Conservation (phyloP, 2,329 filamentous ascomycete genomes). For the Exophiala calicioides region DNA sequence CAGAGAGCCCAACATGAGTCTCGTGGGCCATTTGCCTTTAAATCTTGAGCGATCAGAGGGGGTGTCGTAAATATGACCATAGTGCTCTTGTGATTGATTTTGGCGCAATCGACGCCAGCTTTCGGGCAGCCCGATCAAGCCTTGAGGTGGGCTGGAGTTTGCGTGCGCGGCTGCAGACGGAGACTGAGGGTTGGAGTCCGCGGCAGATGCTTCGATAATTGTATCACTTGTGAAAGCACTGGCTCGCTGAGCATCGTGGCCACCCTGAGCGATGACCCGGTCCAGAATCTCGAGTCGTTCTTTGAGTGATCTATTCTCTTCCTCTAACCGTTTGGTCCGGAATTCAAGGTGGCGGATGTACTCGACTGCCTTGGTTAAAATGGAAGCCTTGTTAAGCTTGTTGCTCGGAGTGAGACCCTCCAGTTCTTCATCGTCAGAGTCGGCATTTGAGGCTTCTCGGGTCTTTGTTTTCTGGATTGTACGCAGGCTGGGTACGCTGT, state of each 20-base stretch:
- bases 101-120: constrained; percentile 45
- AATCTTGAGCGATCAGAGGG: constrained; percentile 45
- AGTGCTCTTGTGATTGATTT: constrained; percentile 33
- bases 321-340: constrained; percentile 75
- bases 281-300: constrained; percentile 78
- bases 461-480: constrained; percentile 71
- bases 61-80: constrained; percentile 37
- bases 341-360: constrained; percentile 95
- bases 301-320: constrained; percentile 80
- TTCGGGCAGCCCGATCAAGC: constrained; percentile 47
- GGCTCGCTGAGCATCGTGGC: constrained; percentile 28
- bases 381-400: constrained; percentile 97
- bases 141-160: constrained; percentile 39
- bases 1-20: constrained; percentile 89
- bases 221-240: constrained; percentile 32
- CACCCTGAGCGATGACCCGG: constrained; percentile 56
- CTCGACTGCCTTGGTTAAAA: constrained; percentile 91
- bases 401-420: constrained; percentile 83
- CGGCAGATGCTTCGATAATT: constrained; percentile 26
- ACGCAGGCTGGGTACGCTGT: constrained; percentile 86
- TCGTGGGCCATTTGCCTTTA: constrained; percentile 60
- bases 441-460: constrained; percentile 57
- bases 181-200: constrained; percentile 1
- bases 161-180: constrained; percentile 45
- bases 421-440: constrained; percentile 76